Conservation (phyloP, 2,329 filamentous ascomycete genomes). For the Neopestalotiopsis rosae region DNA sequence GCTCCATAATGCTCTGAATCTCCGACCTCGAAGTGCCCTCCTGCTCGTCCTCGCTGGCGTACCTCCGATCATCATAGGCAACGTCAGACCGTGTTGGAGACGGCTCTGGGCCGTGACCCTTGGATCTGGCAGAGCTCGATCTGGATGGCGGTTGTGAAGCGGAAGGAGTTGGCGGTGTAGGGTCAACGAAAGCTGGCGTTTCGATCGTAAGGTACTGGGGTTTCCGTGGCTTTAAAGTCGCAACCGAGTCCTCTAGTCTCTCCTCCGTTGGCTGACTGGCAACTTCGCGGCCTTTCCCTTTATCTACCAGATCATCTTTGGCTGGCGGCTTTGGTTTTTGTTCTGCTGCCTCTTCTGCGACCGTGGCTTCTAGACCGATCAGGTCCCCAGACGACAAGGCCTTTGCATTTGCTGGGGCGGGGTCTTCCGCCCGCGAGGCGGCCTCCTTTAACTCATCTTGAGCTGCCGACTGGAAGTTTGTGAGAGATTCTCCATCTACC, state of each 20-base stretch:
- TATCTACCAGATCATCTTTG: not conserved
- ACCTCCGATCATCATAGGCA: conserved; percentile 62
- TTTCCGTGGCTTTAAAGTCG: conserved; percentile 54
- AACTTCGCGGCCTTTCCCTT: not conserved
- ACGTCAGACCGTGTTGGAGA: conserved; percentile 62
- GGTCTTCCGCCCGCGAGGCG: not conserved
- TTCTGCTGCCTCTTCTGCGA: not conserved
- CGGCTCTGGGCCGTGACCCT: conserved; percentile 45
- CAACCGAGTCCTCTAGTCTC: conserved; percentile 50
- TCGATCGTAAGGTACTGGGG: conserved; percentile 55
- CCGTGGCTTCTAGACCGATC: not conserved
- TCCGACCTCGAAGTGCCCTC: conserved; percentile 78
- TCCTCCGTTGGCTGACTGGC: conserved; percentile 27
- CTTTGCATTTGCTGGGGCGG: not conserved
- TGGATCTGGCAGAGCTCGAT: conserved; percentile 60
- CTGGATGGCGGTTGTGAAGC: conserved; percentile 63
- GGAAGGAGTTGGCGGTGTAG: conserved; percentile 61
- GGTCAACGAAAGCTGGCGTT: conserved; percentile 57
- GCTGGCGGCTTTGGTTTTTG: not conserved
- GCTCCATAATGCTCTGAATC: conserved; percentile 97
- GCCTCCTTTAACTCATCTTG: conserved; percentile 5
- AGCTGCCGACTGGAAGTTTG: conserved; percentile 2
- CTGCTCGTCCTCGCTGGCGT: conserved; percentile 65
- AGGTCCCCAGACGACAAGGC: not conserved
- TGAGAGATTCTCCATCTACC: not conserved